A percentile compares a stretch with the other conserved stretches of the same genome.
These are phyloP conservation scores for Candida tallmaniae DNA, from an alignment of 805 yeast genomes.

Conservation along the genomic window DNA sequence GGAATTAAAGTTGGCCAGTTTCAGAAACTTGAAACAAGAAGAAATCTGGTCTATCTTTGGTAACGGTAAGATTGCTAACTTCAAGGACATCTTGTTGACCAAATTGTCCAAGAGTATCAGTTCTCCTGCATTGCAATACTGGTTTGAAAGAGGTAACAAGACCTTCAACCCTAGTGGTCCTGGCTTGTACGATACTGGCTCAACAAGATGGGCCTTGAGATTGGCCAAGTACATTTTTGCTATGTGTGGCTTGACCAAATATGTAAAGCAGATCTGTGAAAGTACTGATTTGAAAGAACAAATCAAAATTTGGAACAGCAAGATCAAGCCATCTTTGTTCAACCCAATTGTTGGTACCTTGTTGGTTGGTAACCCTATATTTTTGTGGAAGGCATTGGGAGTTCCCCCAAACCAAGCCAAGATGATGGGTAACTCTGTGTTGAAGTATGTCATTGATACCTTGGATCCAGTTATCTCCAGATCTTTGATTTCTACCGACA, in stretches of 20 bases:
- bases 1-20: constrained; percentile 72
- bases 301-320: constrained; percentile 54
- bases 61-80: constrained; percentile 55
- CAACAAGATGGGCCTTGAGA: constrained; percentile 81
- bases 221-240: constrained; percentile 58
- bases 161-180: constrained; percentile 51
- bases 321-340: constrained; percentile 64
- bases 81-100: constrained; percentile 41
- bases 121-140: constrained; percentile 76
- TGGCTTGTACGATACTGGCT: constrained; percentile 79
- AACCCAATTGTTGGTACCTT: constrained; percentile 64
- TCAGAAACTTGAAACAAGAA: constrained; percentile 50
- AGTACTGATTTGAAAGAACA: constrained; percentile 61
- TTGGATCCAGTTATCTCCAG: constrained; percentile 68
- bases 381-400: constrained; percentile 86
- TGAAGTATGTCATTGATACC: constrained; percentile 71
- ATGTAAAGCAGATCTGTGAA: constrained; percentile 52
- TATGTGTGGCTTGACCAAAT: constrained; percentile 46
- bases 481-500: constrained; percentile 62
- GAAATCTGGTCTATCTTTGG: constrained; percentile 78
- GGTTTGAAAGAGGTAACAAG: constrained; percentile 60
- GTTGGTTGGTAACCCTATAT: constrained; percentile 77
- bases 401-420: constrained; percentile 82
- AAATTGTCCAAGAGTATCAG: constrained; percentile 68
- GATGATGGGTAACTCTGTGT: constrained; percentile 70